These are phyloP conservation scores for Taphrina wiesneri DNA, from an alignment of 1,139 yeast species.

Conservation along the genomic window DNA sequence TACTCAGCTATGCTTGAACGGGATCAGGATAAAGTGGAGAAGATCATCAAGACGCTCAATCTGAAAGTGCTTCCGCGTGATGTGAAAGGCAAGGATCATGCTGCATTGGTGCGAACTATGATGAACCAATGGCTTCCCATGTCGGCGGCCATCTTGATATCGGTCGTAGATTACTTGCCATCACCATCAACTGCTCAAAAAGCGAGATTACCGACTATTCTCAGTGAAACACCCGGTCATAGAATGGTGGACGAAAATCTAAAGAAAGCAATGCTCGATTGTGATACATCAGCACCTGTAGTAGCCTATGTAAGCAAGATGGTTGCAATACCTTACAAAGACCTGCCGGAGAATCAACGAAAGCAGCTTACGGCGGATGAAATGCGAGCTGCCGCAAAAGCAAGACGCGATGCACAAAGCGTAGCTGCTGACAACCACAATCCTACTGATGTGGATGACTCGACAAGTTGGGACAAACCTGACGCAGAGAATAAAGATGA, in stretches of 20 bases:
- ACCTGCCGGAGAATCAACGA: constrained; percentile 62
- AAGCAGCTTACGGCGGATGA: constrained; percentile 52
- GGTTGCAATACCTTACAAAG: constrained; percentile 77
- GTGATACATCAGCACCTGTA: constrained; percentile 64
- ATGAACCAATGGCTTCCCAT: constrained; percentile 95
- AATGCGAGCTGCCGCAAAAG: constrained; percentile 53
- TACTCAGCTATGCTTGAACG: constrained; percentile 66
- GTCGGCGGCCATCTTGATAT: constrained; percentile 76
- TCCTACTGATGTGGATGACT: constrained; percentile 31
- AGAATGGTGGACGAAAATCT: constrained; percentile 56
- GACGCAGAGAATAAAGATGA: constrained; percentile 44
- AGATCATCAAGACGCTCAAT: constrained; percentile 69
- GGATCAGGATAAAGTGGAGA: constrained; percentile 69
- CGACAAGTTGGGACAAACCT: constrained; percentile 30
- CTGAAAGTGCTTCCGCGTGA: constrained; percentile 75
- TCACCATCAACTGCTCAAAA: constrained; percentile 77
- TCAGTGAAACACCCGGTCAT: constrained; percentile 59
- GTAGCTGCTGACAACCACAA: constrained; percentile 24
- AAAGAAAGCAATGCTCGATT: constrained; percentile 59
- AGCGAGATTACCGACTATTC: constrained; percentile 65
- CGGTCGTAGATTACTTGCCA: constrained; percentile 83
- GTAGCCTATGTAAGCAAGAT: constrained; percentile 89
- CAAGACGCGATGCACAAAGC: constrained; percentile 55
- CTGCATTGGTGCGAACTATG: constrained; percentile 62
- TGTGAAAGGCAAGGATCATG: constrained; percentile 73